Evolutionary conservation across 106 monocot genomes (phyloP).

Genomic region (Allium fistulosum): DNA sequence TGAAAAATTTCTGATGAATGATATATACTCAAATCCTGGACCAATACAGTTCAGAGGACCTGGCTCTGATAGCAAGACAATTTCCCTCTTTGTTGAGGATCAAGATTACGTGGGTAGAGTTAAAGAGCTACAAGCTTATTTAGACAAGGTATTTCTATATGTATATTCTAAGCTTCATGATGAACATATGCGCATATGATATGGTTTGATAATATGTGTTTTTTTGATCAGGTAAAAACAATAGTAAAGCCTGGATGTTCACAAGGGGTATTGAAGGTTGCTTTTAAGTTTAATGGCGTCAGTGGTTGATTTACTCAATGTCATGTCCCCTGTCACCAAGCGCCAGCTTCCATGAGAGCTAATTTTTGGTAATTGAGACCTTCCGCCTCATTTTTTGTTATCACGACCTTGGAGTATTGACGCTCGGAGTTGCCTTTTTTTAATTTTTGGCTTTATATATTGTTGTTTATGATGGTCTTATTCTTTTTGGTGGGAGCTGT

Average conservation of each 20-base stretch:
- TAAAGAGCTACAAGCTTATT: slow-evolving; percentile 47
- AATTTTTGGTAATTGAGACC: too few relatives aligned
- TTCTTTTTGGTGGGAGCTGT: too few relatives aligned
- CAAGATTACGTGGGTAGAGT: slow-evolving; percentile 75
- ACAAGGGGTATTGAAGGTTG: slow-evolving; percentile 45
- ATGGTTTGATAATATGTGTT: neutral
- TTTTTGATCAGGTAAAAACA: slow-evolving; percentile 18
- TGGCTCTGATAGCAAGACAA: slow-evolving; percentile 40
- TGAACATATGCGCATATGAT: neutral
- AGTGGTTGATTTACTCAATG: slow-evolving; percentile 31
- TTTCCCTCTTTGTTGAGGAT: slow-evolving; percentile 51
- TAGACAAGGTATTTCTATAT: slow-evolving; percentile 33
- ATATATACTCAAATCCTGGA: slow-evolving; percentile 57
- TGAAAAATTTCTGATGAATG: slow-evolving; percentile 51
- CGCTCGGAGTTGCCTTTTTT: too few relatives aligned
- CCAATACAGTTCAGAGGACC: slow-evolving; percentile 58
- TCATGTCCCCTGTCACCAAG: slow-evolving; percentile 20
- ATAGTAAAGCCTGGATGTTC: slow-evolving; percentile 53
- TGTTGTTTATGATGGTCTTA: too few relatives aligned
- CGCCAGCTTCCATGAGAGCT: slow-evolving; percentile 7
- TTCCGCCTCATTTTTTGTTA: too few relatives aligned
- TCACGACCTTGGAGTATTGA: too few relatives aligned
- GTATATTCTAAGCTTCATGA: too few relatives aligned
- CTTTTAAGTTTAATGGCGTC: slow-evolving; percentile 38
- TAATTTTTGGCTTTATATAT: too few relatives aligned